These are phyloP conservation scores for Yamadazyma laniorum DNA, from an alignment of 805 yeast genomes.

Conservation along the genomic window DNA sequence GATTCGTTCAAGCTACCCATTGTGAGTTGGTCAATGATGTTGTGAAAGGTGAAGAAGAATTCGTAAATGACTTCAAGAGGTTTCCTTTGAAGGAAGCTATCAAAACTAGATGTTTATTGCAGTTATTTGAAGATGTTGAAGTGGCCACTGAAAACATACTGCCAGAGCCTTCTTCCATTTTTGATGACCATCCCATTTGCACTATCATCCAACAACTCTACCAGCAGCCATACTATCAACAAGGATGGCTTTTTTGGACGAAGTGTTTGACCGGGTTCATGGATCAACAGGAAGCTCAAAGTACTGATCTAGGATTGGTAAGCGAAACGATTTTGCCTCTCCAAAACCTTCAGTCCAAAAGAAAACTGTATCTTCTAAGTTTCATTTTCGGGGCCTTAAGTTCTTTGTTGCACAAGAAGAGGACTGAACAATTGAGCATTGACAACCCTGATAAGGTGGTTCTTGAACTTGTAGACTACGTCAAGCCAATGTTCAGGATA, in stretches of 20 bases:
- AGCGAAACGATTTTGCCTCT: neutral
- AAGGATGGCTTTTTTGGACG: constrained; percentile 37
- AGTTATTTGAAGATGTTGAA: constrained; percentile 1
- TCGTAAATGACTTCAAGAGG: neutral
- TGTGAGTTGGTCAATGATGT: neutral
- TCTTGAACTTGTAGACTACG: neutral
- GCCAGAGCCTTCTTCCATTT: neutral
- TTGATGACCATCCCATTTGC: neutral
- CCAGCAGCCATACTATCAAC: constrained; percentile 27
- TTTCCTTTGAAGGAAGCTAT: neutral
- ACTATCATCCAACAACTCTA: constrained; percentile 32
- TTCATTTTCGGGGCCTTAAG: constrained; percentile 42
- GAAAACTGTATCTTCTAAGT: constrained; percentile 24
- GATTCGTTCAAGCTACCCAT: constrained; percentile 47
- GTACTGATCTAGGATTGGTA: neutral
- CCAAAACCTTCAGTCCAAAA: neutral
- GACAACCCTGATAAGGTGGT: neutral
- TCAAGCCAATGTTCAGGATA: constrained; percentile 6
- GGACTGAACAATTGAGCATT: constrained; percentile 7
- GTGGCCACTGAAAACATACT: neutral
- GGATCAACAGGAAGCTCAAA: neutral
- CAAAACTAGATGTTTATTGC: neutral
- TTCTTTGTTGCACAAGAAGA: constrained; percentile 23
- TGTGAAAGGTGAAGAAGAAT: neutral
- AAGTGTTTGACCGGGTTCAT: constrained; percentile 29